These are phyloP conservation scores for Cubamyces sp. DNA, from an alignment of 768 basidiomycete genomes.

Conservation along the genomic window DNA sequence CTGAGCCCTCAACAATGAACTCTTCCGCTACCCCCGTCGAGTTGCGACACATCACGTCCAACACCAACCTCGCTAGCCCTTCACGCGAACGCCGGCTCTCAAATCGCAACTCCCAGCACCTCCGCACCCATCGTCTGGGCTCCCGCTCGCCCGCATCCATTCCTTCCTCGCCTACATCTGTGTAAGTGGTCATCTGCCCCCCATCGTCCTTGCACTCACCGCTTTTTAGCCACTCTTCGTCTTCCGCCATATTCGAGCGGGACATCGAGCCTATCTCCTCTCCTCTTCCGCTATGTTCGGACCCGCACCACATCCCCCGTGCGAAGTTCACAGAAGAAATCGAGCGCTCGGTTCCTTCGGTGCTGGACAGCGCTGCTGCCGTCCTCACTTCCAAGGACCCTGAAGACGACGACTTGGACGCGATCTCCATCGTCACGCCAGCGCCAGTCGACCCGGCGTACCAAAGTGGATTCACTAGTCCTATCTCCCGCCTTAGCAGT, in stretches of 20 bases:
- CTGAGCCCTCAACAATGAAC: conserved; percentile 15
- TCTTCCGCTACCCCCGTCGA: conserved; percentile 34
- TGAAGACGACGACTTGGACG: conserved; percentile 51
- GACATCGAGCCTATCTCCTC: conserved; percentile 76
- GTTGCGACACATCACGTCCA: conserved; percentile 61
- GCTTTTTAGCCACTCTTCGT: conserved; percentile 63
- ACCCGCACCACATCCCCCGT: conserved; percentile 77
- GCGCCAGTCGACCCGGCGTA: conserved; percentile 38
- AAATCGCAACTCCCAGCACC: conserved; percentile 51
- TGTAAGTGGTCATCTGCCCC: conserved; percentile 48
- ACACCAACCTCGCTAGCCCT: conserved; percentile 44
- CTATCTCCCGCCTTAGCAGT: conserved; percentile 64
- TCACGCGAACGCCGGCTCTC: conserved; percentile 43
- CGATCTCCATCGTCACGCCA: conserved; percentile 68
- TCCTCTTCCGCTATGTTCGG: conserved; percentile 44
- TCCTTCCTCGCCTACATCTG: conserved; percentile 78
- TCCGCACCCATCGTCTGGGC: conserved; percentile 52
- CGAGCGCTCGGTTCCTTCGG: conserved; percentile 82
- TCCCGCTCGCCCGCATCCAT: conserved; percentile 75
- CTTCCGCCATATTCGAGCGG: conserved; percentile 90
- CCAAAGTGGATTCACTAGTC: conserved; percentile 65
- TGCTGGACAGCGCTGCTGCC: conserved; percentile 81
- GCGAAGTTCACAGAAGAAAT: conserved; percentile 74
- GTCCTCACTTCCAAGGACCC: conserved; percentile 51
- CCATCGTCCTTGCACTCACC: background rate